phyloP scores from a whole-genome alignment of 345 rosid genomes.

The Gossypium arboreum region DNA sequence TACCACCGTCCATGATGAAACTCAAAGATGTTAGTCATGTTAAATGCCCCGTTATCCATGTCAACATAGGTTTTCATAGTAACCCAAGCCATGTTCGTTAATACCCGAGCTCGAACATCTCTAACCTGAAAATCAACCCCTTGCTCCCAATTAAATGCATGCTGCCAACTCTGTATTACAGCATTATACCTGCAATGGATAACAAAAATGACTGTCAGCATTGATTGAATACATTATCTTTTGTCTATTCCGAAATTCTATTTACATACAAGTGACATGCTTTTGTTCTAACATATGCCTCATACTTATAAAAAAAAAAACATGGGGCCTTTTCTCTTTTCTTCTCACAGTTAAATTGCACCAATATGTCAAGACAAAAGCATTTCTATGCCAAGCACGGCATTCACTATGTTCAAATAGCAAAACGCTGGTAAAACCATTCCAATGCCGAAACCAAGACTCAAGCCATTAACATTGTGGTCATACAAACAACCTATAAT shows the following conservation, averaged over 20 bases:
- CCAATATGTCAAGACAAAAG: not conserved
- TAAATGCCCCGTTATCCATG: slow-evolving; percentile 61
- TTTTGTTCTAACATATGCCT: not conserved
- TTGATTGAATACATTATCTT: not conserved
- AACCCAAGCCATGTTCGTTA: slow-evolving; percentile 93
- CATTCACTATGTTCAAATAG: not conserved
- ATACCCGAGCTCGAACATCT: slow-evolving; percentile 72
- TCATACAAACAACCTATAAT: not conserved
- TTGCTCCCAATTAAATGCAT: slow-evolving; percentile 84
- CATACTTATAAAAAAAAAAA: not conserved
- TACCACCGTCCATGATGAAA: slow-evolving; percentile 77
- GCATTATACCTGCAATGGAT: slow-evolving; percentile 56
- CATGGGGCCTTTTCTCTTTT: not conserved
- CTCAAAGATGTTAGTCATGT: slow-evolving; percentile 80
- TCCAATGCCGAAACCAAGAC: not conserved
- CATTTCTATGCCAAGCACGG: not conserved
- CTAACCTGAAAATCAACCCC: slow-evolving; percentile 75
- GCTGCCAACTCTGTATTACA: slow-evolving; percentile 95
- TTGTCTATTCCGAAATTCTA: not conserved
- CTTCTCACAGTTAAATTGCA: not conserved
- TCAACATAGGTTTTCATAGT: slow-evolving; percentile 76
- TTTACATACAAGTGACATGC: not conserved
- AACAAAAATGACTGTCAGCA: not conserved
- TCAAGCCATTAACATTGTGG: not conserved
- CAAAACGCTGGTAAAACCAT: not conserved